Evolutionary conservation across 1,284 basidiomycete species (phyloP).

Genomic region (Trametes pubescens): DNA sequence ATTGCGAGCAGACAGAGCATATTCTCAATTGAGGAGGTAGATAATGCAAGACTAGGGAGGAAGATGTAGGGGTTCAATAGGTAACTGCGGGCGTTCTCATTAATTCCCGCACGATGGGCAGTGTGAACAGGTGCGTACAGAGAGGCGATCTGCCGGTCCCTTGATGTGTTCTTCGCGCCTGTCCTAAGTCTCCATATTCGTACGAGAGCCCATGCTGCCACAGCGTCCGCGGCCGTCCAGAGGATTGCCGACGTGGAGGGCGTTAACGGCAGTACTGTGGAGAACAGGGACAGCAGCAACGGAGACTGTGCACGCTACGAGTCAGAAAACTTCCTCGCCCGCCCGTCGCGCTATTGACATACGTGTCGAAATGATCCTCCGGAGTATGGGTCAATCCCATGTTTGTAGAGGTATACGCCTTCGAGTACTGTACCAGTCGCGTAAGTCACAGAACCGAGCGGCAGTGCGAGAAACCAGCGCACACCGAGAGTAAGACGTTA

Average conservation of each 20-base stretch:
- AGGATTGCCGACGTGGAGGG: conserved; percentile 58
- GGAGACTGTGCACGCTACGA: conserved; percentile 76
- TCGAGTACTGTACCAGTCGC: conserved; percentile 74
- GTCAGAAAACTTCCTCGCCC: background rate
- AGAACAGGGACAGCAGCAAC: conserved; percentile 80
- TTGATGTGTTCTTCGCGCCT: conserved; percentile 51
- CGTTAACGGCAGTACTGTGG: conserved; percentile 67
- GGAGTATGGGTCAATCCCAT: conserved; percentile 84
- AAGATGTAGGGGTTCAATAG: conserved; percentile 91
- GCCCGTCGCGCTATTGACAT: conserved; percentile 10
- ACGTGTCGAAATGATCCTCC: conserved; percentile 89
- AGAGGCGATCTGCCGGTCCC: conserved; percentile 66
- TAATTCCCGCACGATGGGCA: background rate
- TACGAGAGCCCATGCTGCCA: conserved; percentile 73
- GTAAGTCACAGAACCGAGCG: conserved; percentile 14
- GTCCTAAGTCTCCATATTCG: conserved; percentile 72
- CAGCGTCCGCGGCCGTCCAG: conserved; percentile 77
- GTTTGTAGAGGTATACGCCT: conserved; percentile 79
- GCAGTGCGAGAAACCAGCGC: conserved; percentile 32
- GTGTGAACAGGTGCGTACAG: conserved; percentile 54
- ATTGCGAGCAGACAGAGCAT: conserved; percentile 71
- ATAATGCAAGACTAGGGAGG: conserved; percentile 80
- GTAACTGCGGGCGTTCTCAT: conserved; percentile 58
- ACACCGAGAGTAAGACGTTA: conserved; percentile 76
- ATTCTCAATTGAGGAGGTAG: conserved; percentile 85